These are phyloP conservation scores for Kwoniella shivajii DNA, from an alignment of 1,284 basidiomycete genomes.

Conservation along the genomic window DNA sequence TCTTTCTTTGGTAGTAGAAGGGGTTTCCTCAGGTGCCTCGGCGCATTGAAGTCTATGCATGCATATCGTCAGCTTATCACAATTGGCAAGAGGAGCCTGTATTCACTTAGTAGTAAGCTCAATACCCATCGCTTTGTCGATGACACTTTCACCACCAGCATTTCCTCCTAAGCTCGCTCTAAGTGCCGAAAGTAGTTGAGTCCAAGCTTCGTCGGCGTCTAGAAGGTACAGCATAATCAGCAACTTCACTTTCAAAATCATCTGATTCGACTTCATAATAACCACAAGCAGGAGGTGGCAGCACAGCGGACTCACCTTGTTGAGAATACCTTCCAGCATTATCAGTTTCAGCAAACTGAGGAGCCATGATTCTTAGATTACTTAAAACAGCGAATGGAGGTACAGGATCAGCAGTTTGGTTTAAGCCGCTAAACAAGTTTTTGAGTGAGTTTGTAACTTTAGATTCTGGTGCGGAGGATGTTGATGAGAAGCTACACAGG, in stretches of 20 bases:
- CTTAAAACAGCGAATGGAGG: constrained; percentile 73
- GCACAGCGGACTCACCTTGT: constrained; percentile 77
- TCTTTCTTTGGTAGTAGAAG: constrained; percentile 67
- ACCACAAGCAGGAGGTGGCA: too few relatives aligned
- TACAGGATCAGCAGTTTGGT: constrained; percentile 73
- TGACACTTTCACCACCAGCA: constrained; percentile 53
- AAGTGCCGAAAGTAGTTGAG: constrained; percentile 76
- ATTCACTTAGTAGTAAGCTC: constrained; percentile 79
- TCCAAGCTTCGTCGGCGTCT: constrained; percentile 98
- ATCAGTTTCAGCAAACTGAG: constrained; percentile 86
- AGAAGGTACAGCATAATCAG: neutral
- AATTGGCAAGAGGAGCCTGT: neutral
- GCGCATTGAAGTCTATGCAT: constrained; percentile 67
- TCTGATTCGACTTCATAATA: constrained; percentile 55
- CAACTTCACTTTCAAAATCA: neutral
- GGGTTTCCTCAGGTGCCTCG: constrained; percentile 78
- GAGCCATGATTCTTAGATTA: constrained; percentile 74
- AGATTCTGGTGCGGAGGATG: constrained; percentile 47
- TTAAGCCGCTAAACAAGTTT: constrained; percentile 73
- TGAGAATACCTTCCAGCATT: constrained; percentile 71
- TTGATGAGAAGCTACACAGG: constrained; percentile 23
- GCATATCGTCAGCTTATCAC: neutral
- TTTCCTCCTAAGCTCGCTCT: constrained; percentile 62
- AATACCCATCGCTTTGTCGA: constrained; percentile 83
- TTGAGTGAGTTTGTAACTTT: constrained; percentile 63